Evolutionary conservation across 2,329 filamentous ascomycete genomes (phyloP).

Genomic region (Thelonectria discophora): DNA sequence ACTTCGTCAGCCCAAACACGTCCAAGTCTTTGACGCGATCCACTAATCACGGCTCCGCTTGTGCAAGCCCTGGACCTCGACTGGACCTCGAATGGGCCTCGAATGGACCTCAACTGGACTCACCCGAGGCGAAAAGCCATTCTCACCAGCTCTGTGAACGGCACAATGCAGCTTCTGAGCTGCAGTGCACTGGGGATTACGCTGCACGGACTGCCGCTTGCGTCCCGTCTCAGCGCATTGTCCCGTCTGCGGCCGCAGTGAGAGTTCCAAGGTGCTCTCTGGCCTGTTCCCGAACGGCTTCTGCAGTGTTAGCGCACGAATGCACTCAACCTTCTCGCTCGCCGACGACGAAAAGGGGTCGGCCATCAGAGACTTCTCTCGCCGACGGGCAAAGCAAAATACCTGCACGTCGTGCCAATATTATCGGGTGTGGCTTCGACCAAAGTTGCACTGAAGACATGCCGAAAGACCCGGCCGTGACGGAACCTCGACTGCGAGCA

Average conservation of each 20-base stretch:
- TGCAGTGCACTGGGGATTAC: slow-evolving; percentile 2
- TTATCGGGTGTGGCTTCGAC: slow-evolving; percentile 10
- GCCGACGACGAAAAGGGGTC: slow-evolving; percentile 5
- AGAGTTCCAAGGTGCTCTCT: slow-evolving; percentile 4
- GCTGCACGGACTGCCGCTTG: slow-evolving; percentile 30
- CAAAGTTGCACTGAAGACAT: neutral
- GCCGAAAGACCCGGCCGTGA: slow-evolving; percentile 16
- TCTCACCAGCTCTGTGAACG: slow-evolving; percentile 1
- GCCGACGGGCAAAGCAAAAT: slow-evolving; percentile 18
- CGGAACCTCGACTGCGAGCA: slow-evolving; percentile 10
- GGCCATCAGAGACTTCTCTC: slow-evolving; percentile 9
- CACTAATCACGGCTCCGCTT: slow-evolving; percentile 23
- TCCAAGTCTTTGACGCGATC: slow-evolving; percentile 1
- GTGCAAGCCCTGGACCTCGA: slow-evolving; percentile 26
- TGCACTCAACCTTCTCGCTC: neutral
- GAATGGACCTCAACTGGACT: neutral
- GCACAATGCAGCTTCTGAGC: slow-evolving; percentile 12
- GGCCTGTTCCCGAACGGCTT: slow-evolving; percentile 9
- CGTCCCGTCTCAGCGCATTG: slow-evolving; percentile 25
- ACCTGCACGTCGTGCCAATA: slow-evolving; percentile 6
- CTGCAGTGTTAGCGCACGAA: slow-evolving; percentile 18
- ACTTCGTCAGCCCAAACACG: neutral
- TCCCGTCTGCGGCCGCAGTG: slow-evolving; percentile 13
- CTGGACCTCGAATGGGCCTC: slow-evolving; percentile 1
- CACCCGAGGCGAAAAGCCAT: neutral